A percentile compares a stretch with the other conserved stretches of the same genome.
phyloP scores from a whole-genome alignment of 2,329 filamentous ascomycete species.

The Fonsecaea pugnacius region DNA sequence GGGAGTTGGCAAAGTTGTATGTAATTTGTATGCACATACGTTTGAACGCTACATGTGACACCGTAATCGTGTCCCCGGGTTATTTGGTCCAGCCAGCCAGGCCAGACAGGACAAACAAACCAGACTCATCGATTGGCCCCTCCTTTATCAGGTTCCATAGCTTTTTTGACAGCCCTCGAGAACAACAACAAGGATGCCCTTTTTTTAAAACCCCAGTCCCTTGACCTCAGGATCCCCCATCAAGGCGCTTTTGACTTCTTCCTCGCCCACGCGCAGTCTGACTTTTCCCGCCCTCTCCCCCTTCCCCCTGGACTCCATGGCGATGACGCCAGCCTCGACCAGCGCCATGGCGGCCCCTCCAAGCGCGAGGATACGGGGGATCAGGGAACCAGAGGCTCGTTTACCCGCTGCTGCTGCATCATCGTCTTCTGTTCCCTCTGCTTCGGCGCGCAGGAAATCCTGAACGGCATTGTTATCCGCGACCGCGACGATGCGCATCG shows the following conservation, averaged over 20 bases:
- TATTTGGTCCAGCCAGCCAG: too few species aligned
- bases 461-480: conserved; percentile 63
- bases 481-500: conserved; percentile 67
- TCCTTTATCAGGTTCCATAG: too few species aligned
- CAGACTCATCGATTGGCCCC: too few species aligned
- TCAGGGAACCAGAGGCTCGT: conserved; percentile 37
- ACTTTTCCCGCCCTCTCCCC: conserved; percentile 88
- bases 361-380: conserved; percentile 62
- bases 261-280: conserved; percentile 81
- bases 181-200: neutral
- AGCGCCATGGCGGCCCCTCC: conserved; percentile 78
- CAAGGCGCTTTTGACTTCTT: conserved; percentile 86
- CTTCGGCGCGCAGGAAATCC: conserved; percentile 59
- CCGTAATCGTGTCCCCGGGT: too few species aligned
- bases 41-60: neutral
- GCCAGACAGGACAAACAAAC: too few species aligned
- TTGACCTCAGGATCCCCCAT: conserved; percentile 86
- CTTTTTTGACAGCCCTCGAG: too few species aligned
- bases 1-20: too few species aligned
- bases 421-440: conserved; percentile 18
- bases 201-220: conserved; percentile 66
- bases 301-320: conserved; percentile 73
- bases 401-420: conserved; percentile 24
- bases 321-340: conserved; percentile 83
- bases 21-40: neutral